Percentiles rank a stretch among this genome's conserved stretches.
These are phyloP conservation scores for Penicillium cataractarum DNA, from an alignment of 495 filamentous ascomycete genomes.

Conservation along the genomic window DNA sequence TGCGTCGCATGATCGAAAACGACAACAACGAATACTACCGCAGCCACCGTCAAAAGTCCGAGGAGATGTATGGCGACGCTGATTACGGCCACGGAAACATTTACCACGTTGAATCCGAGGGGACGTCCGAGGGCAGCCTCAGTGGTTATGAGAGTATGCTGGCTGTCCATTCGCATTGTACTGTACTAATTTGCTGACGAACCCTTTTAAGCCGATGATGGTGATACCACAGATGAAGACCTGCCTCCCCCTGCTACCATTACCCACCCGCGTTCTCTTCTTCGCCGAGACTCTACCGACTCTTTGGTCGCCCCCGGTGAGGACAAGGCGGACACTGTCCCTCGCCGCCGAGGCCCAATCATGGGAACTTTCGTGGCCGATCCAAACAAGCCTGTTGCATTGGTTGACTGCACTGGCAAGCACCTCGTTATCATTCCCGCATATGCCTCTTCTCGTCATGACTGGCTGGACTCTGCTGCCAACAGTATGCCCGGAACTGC, in stretches of 20 bases:
- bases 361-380: slow-evolving; percentile 57
- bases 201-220: slow-evolving; percentile 65
- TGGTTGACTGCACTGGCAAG: slow-evolving; percentile 70
- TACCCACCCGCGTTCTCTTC: slow-evolving; percentile 58
- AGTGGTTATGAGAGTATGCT: slow-evolving; percentile 80
- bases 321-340: slow-evolving; percentile 54
- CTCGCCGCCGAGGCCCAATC: slow-evolving; percentile 59
- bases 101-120: slow-evolving; percentile 56
- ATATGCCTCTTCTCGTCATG: slow-evolving; percentile 51
- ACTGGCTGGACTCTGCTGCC: slow-evolving; percentile 51
- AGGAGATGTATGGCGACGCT: slow-evolving; percentile 49
- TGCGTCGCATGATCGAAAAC: slow-evolving; percentile 71
- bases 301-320: slow-evolving; percentile 49
- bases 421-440: slow-evolving; percentile 70
- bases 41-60: slow-evolving; percentile 48
- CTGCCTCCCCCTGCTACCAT: slow-evolving; percentile 60
- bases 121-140: slow-evolving; percentile 58
- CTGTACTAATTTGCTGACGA: slow-evolving; percentile 54
- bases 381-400: slow-evolving; percentile 70
- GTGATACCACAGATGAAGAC: slow-evolving; percentile 86
- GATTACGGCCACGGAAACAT: slow-evolving; percentile 53
- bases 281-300: slow-evolving; percentile 56
- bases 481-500: slow-evolving; percentile 56
- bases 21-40: slow-evolving; percentile 50
- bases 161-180: slow-evolving; percentile 19